These are phyloP conservation scores for Taphrina flavorubra DNA, from an alignment of 1,139 yeast species.

Conservation along the genomic window DNA sequence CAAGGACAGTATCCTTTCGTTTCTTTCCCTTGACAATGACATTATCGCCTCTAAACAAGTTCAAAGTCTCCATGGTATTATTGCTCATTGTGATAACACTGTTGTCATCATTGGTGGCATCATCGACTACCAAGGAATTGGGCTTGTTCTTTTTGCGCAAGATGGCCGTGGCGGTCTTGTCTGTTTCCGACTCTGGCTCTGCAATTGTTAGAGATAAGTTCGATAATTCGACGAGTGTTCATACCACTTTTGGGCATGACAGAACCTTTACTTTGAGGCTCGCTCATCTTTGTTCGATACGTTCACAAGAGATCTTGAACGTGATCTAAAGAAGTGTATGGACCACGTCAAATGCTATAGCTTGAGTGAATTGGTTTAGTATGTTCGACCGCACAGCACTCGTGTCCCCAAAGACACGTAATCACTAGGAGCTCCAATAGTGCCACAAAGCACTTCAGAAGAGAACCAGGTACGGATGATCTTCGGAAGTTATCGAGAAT, in stretches of 20 bases:
- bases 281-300: conserved; percentile 4
- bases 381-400: background rate
- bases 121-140: conserved; percentile 88
- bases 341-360: background rate
- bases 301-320: background rate
- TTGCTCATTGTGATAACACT: conserved; percentile 94
- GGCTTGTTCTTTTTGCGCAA: conserved; percentile 97
- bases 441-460: background rate
- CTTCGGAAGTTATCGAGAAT: no score
- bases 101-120: conserved; percentile 96
- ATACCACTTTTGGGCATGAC: conserved; percentile 37
- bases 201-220: conserved; percentile 1
- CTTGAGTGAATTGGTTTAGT: background rate
- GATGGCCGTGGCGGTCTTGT: conserved; percentile 79
- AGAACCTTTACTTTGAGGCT: conserved; percentile 26
- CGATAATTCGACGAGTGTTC: background rate
- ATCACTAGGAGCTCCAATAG: conserved; percentile 24
- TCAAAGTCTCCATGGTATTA: conserved; percentile 91
- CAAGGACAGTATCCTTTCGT: conserved; percentile 96
- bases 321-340: background rate
- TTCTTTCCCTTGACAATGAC: conserved; percentile 97
- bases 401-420: conserved; percentile 18
- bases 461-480: no score
- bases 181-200: conserved; percentile 38
- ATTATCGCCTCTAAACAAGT: conserved; percentile 96